Evolutionary conservation across 2,329 filamentous ascomycete genomes (phyloP).

Genomic region (Cadophora gregata): DNA sequence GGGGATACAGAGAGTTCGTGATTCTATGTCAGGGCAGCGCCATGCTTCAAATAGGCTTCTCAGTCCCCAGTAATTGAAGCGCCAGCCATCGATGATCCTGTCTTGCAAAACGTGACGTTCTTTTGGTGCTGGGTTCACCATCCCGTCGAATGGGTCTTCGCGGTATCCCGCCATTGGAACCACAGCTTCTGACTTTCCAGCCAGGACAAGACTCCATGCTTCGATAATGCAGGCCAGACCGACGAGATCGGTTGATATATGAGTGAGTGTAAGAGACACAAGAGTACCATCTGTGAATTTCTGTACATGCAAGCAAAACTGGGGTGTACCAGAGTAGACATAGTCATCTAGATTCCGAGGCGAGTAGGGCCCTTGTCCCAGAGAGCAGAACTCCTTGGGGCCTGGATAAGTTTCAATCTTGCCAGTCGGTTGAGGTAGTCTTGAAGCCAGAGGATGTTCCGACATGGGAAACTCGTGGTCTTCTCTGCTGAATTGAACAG

Average conservation of each 20-base stretch:
- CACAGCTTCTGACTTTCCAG: constrained; percentile 11
- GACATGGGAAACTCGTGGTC: background rate
- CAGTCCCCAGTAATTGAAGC: constrained; percentile 6
- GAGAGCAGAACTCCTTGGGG: constrained; percentile 5
- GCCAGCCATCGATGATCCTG: background rate
- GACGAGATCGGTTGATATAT: constrained; percentile 5
- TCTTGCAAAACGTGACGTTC: background rate
- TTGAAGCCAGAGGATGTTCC: constrained; percentile 4
- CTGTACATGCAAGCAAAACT: constrained; percentile 15
- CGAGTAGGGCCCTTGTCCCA: background rate
- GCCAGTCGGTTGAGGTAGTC: background rate
- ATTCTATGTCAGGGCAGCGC: constrained; percentile 3
- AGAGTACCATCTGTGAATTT: constrained; percentile 10
- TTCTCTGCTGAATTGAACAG: constrained; percentile 6
- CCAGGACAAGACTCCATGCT: constrained; percentile 10
- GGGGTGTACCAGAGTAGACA: constrained; percentile 1
- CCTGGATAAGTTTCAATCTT: constrained; percentile 2
- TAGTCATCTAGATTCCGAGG: constrained; percentile 13
- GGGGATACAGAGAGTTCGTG: constrained; percentile 3
- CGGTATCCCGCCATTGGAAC: constrained; percentile 8
- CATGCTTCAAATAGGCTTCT: constrained; percentile 2
- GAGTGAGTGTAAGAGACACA: constrained; percentile 1
- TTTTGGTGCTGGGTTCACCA: background rate
- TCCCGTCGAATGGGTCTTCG: background rate
- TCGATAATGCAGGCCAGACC: constrained; percentile 1